Conservation (phyloP, 83 land plant genomes). For the Picea abies region DNA sequence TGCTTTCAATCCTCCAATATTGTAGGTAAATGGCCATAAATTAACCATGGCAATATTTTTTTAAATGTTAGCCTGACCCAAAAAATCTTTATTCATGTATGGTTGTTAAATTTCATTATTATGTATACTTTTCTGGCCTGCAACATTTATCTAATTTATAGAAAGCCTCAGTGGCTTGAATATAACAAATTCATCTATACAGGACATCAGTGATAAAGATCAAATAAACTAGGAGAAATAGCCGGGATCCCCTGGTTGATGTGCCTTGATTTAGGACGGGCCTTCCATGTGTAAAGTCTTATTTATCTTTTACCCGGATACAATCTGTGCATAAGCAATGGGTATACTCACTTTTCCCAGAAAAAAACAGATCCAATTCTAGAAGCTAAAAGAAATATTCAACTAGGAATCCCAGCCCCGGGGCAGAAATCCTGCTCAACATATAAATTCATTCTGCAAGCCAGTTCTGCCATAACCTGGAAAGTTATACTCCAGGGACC, state of each 20-base stretch:
- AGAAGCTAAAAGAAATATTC: neutral
- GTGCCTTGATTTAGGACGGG: neutral
- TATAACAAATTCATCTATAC: neutral
- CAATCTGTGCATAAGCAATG: neutral
- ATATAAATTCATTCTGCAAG: neutral
- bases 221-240: conserved; percentile 5
- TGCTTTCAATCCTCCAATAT: neutral
- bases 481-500: neutral
- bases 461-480: conserved; percentile 11
- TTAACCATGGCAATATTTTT: neutral
- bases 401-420: neutral
- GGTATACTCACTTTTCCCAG: neutral
- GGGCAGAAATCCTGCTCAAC: neutral
- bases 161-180: neutral
- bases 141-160: conserved; percentile 1
- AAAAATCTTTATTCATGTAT: conserved; percentile 1
- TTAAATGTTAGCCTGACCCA: neutral
- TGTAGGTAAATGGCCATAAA: neutral
- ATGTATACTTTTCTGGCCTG: neutral
- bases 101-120: neutral
- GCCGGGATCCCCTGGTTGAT: conserved; percentile 9
- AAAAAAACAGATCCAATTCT: neutral
- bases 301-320: neutral
- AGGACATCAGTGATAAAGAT: conserved; percentile 13
- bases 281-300: neutral